phyloP scores from a whole-genome alignment of 2,329 filamentous ascomycete species.

The Xylariaceae sp. region DNA sequence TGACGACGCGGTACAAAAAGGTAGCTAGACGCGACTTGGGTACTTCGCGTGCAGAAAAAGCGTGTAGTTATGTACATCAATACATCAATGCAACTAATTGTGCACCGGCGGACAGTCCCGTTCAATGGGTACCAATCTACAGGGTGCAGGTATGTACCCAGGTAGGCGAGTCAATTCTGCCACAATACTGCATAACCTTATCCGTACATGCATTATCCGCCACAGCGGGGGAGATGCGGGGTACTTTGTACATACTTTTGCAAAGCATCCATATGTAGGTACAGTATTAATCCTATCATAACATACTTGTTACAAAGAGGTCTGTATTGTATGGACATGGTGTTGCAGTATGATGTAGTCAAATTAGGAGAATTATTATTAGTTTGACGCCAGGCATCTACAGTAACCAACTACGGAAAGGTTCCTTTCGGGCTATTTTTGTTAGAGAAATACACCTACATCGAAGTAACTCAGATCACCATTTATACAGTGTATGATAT shows the following conservation, averaged over 20 bases:
- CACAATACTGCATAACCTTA: not conserved
- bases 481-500: too few species aligned
- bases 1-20: slow-evolving; percentile 16
- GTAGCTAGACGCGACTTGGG: slow-evolving; percentile 20
- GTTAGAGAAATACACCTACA: too few species aligned
- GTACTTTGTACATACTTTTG: not conserved
- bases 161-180: not conserved
- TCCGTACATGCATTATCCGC: slow-evolving; percentile 1
- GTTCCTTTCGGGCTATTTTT: too few species aligned
- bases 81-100: not conserved
- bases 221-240: slow-evolving; percentile 1
- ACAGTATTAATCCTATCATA: too few species aligned
- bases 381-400: too few species aligned
- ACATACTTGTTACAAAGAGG: too few species aligned
- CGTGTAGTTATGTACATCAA: not conserved
- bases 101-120: not conserved
- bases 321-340: too few species aligned
- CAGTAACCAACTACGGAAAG: too few species aligned
- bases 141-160: too few species aligned
- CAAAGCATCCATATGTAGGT: not conserved
- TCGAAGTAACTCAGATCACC: too few species aligned
- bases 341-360: too few species aligned
- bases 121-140: not conserved
- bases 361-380: too few species aligned
- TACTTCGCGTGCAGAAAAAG: not conserved